A percentile compares a stretch with the other conserved stretches of the same genome.
These are phyloP conservation scores for Candida glucosophila DNA, from an alignment of 1,139 yeast species.

Conservation along the genomic window DNA sequence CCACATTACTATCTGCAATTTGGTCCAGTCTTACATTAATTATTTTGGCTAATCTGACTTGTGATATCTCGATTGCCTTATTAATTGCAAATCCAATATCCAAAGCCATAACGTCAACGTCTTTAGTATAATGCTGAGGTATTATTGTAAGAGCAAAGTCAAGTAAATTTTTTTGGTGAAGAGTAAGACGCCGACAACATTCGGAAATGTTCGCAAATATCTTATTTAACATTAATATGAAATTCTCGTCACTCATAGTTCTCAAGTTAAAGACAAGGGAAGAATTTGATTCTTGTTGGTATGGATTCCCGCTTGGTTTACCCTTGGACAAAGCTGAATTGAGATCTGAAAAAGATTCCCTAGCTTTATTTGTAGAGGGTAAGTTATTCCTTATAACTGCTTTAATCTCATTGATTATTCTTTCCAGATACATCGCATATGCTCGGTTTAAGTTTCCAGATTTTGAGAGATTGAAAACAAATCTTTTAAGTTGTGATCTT, in stretches of 20 bases:
- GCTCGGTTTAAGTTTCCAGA: conserved; percentile 62
- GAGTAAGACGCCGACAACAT: conserved; percentile 61
- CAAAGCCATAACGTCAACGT: conserved; percentile 45
- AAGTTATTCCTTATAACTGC: conserved; percentile 57
- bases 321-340: neutral
- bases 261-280: conserved; percentile 31
- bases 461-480: conserved; percentile 48
- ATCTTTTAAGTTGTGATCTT: conserved; percentile 32
- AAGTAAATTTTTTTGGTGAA: conserved; percentile 71
- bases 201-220: conserved; percentile 63
- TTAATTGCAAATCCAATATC: conserved; percentile 57
- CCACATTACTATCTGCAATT: conserved; percentile 45
- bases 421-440: conserved; percentile 58
- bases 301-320: neutral
- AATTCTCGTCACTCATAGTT: conserved; percentile 62
- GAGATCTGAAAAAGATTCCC: conserved; percentile 9
- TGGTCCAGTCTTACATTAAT: conserved; percentile 72
- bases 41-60: conserved; percentile 69
- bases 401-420: conserved; percentile 61
- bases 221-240: conserved; percentile 57
- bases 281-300: conserved; percentile 11
- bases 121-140: conserved; percentile 22
- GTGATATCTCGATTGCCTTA: conserved; percentile 65
- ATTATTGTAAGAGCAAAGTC: conserved; percentile 61
- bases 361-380: conserved; percentile 28